A percentile compares a stretch with the other conserved stretches of the same genome.
These are phyloP conservation scores for Conoideocrella luteorostrata DNA, from an alignment of 2,329 filamentous ascomycete species.

Conservation along the genomic window DNA sequence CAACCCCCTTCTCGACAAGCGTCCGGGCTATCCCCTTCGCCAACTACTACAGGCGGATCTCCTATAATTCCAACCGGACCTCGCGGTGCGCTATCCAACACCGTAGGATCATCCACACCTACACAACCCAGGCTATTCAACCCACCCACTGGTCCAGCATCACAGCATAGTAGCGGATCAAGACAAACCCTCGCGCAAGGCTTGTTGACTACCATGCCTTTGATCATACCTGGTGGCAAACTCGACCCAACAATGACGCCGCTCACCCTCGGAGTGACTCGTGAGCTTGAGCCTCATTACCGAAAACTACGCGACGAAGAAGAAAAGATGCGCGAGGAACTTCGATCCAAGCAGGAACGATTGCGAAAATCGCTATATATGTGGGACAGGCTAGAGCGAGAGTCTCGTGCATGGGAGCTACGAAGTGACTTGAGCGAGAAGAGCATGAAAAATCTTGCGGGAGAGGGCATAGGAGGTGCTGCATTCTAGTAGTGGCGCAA, in stretches of 20 bases:
- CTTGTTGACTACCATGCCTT: constrained; percentile 44
- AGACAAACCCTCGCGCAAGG: constrained; percentile 45
- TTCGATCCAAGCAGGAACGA: constrained; percentile 47
- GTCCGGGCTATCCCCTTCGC: constrained; percentile 28
- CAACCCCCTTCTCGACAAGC: constrained; percentile 26
- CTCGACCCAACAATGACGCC: constrained; percentile 41
- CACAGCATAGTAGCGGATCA: constrained; percentile 28
- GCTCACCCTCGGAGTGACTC: constrained; percentile 39
- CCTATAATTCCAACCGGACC: constrained; percentile 44
- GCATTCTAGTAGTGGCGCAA: constrained; percentile 37
- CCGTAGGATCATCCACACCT: constrained; percentile 32
- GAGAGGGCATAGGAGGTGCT: constrained; percentile 48
- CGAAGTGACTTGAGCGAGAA: constrained; percentile 51
- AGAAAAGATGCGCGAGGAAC: constrained; percentile 48
- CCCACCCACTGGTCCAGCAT: constrained; percentile 49
- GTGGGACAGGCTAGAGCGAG: constrained; percentile 50
- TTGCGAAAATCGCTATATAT: constrained; percentile 44
- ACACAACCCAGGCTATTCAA: constrained; percentile 44
- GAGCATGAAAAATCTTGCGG: constrained; percentile 50
- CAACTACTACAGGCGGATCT: constrained; percentile 33
- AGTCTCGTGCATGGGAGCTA: constrained; percentile 47
- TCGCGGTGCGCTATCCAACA: constrained; percentile 27
- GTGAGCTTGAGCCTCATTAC: constrained; percentile 49
- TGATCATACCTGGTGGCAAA: constrained; percentile 48
- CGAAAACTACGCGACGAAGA: constrained; percentile 51